Base-by-base conservation (phyloP, 768 basidiomycete species). In the Leccinum olivaceopallidum region DNA sequence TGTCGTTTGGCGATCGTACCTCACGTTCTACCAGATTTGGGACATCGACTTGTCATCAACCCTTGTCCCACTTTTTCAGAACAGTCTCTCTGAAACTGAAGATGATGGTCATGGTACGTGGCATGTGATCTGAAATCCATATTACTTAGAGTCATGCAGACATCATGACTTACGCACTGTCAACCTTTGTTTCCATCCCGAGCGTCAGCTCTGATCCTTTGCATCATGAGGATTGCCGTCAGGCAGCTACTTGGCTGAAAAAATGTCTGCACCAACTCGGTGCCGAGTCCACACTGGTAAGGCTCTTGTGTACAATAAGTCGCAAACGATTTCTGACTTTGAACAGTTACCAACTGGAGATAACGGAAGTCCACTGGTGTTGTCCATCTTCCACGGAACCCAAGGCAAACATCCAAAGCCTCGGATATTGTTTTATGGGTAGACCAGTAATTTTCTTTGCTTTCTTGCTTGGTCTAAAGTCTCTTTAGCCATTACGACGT, bases 381-480 rank as follows among this genome's bases (percentile, higher is more conserved):
- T 97, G 10, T 95, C 89, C 0, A 94, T 86, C 2, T 99, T 98
- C 72, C 79, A 81, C 37, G 91, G 94, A 4, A 82, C 83, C 18
- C 82, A 87, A 67, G 78, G 80, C 3, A 80, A 83, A 63, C 72
- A 77, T 28, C 75, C 77, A 3, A 88, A 87, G 61, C 90, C 85
- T 7, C 82, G 95, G 6, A 81, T 98, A 3, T 77, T 98, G 13
- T 95, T 96, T 74, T 99, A 98, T 65, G 96, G 95, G 87, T 91
- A 67, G 26, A 80, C 65, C 24, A 12, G 14, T 1, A 0, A 20
- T 16, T 5, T 3, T 13, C 8, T 2, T 57, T 30, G 28, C 28
- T 13, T 51, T 24, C 8, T 24, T 42, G 7, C 42, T 14, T 20
- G n/a, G 18, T 55, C 37, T 60, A 1, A 49, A 26, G 20, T 7